phyloP scores from a whole-genome alignment of 2,329 filamentous ascomycete species.

The Cladosporium cucumerinum region DNA sequence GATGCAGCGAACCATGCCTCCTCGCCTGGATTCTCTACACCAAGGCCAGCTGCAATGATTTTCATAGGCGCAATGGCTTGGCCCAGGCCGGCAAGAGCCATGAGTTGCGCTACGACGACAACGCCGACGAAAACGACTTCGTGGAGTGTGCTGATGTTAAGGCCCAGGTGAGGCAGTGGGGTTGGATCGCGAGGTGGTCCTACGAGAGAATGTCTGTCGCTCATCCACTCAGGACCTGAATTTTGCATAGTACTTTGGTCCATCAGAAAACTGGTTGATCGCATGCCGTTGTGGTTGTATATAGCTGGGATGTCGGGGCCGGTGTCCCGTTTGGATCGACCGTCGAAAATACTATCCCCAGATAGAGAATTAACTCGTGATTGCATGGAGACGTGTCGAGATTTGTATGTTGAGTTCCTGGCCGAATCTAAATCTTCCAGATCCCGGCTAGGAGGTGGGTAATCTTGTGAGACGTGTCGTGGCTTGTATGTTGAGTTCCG shows the following conservation, averaged over 20 bases:
- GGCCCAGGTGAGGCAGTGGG: not conserved
- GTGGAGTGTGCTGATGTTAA: constrained; percentile 24
- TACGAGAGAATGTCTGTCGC: constrained; percentile 9
- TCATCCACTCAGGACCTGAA: constrained; percentile 20
- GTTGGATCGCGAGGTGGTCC: constrained; percentile 15
- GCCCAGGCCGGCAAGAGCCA: constrained; percentile 28
- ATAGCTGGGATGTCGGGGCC: constrained; percentile 25
- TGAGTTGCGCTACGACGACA: constrained; percentile 30
- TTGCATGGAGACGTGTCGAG: constrained; percentile 33
- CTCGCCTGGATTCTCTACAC: constrained; percentile 40
- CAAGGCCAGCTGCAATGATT: constrained; percentile 45
- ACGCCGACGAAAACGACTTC: constrained; percentile 27
- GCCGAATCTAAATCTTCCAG: constrained; percentile 16
- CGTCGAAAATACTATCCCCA: constrained; percentile 22
- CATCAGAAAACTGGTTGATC: constrained; percentile 27
- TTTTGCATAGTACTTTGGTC: constrained; percentile 18
- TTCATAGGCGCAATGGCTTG: constrained; percentile 41
- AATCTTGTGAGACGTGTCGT: constrained; percentile 27
- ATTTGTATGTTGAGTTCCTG: constrained; percentile 29
- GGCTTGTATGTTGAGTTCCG: constrained; percentile 29
- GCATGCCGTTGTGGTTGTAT: constrained; percentile 22
- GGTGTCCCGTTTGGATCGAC: constrained; percentile 21
- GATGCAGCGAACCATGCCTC: constrained; percentile 45
- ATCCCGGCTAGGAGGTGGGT: constrained; percentile 15
- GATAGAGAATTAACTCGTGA: constrained; percentile 29